Conservation (phyloP, 2,329 filamentous ascomycete species). For the Xylaria arbuscula region DNA sequence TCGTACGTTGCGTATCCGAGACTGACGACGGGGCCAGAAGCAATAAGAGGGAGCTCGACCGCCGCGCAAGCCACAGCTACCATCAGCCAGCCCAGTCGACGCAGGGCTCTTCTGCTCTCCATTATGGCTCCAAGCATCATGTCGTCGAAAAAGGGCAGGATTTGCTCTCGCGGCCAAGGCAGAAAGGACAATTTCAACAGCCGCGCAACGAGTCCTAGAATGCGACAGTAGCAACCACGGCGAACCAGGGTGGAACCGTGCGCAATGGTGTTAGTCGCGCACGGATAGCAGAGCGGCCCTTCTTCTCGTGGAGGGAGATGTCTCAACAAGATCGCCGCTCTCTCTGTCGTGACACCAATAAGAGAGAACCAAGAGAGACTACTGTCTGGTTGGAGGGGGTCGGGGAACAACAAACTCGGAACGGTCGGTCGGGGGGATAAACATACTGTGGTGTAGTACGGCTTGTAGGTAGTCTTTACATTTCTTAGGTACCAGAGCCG, state of each 20-base stretch:
- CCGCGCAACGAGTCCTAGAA: constrained; percentile 9
- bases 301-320: constrained; percentile 1
- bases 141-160: constrained; percentile 7
- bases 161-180: background rate
- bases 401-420: background rate
- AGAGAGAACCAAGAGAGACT: constrained; percentile 9
- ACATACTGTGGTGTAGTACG: background rate
- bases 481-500: background rate
- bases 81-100: constrained; percentile 16
- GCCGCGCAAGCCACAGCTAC: constrained; percentile 13
- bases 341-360: constrained; percentile 7
- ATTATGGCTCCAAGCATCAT: constrained; percentile 8
- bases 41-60: constrained; percentile 13
- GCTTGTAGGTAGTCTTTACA: background rate
- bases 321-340: constrained; percentile 13
- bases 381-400: background rate
- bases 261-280: constrained; percentile 8
- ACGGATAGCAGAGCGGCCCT: background rate
- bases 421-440: background rate
- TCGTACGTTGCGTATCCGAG: constrained; percentile 47
- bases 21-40: constrained; percentile 36
- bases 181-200: background rate
- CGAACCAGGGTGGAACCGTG: background rate
- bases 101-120: background rate
- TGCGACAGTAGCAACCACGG: background rate